These are phyloP conservation scores for Wilhelminamyces savonicus DNA, from an alignment of 805 yeast species.

Conservation along the genomic window DNA sequence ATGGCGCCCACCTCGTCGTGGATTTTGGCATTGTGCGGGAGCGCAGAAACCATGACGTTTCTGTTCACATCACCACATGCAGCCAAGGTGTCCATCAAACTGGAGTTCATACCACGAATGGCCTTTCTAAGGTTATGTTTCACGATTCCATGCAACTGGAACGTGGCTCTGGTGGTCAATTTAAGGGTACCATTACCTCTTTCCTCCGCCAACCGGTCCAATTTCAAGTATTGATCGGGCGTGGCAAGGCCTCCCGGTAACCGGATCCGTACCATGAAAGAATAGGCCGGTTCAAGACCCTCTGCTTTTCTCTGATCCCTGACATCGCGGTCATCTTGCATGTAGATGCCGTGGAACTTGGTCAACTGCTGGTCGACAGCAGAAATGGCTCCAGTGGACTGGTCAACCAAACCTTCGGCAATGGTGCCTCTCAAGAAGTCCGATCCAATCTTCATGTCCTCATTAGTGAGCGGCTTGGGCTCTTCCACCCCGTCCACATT, in stretches of 20 bases:
- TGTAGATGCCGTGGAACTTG: conserved; percentile 95
- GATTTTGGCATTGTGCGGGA: conserved; percentile 76
- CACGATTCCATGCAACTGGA: conserved; percentile 91
- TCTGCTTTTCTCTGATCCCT: conserved; percentile 88
- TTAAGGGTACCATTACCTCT: conserved; percentile 93
- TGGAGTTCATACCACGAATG: conserved; percentile 87
- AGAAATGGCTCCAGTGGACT: conserved; percentile 82
- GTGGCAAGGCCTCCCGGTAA: conserved; percentile 89
- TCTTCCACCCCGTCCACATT: conserved; percentile 76
- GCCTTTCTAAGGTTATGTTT: conserved; percentile 86
- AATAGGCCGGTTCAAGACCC: conserved; percentile 91
- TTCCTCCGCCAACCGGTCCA: conserved; percentile 73
- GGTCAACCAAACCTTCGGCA: conserved; percentile 75
- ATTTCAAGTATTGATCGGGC: conserved; percentile 81
- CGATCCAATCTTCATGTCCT: conserved; percentile 87
- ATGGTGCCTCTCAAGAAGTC: conserved; percentile 90
- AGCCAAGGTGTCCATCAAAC: conserved; percentile 88
- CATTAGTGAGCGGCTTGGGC: conserved; percentile 88
- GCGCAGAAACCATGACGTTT: conserved; percentile 89
- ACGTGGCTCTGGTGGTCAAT: conserved; percentile 94
- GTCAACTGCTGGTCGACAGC: conserved; percentile 92
- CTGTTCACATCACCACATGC: conserved; percentile 99
- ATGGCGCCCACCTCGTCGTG: conserved; percentile 66
- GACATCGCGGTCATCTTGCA: conserved; percentile 97
- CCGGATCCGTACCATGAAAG: conserved; percentile 96